Conservation (phyloP, 495 filamentous ascomycete genomes). For the Penicillium coffeae region DNA sequence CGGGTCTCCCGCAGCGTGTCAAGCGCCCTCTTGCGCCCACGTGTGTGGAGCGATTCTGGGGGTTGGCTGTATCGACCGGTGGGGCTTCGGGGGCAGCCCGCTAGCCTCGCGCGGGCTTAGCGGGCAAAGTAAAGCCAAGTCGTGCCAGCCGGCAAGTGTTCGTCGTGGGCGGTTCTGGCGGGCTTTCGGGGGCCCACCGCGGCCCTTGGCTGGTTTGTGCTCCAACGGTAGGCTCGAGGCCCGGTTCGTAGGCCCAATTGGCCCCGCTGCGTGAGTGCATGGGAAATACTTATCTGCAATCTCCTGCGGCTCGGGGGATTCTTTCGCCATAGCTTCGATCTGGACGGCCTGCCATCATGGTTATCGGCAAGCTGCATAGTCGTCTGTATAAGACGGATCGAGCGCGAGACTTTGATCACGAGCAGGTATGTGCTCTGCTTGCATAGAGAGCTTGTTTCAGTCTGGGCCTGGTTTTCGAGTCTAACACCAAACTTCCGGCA, state of each 20-base stretch:
- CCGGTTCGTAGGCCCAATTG: slow-evolving; percentile 11
- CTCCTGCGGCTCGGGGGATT: neutral
- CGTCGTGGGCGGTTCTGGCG: neutral
- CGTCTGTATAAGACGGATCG: slow-evolving; percentile 48
- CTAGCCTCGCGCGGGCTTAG: no score
- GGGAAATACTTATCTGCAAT: slow-evolving; percentile 1
- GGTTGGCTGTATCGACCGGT: neutral
- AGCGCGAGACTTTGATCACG: slow-evolving; percentile 48
- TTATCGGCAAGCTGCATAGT: slow-evolving; percentile 37
- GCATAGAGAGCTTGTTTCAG: neutral
- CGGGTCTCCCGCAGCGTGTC: neutral
- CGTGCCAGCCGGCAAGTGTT: no score
- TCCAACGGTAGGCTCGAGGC: slow-evolving; percentile 1
- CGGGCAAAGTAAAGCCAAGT: no score
- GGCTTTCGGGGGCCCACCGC: neutral
- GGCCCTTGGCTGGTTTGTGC: neutral
- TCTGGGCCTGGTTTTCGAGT: neutral
- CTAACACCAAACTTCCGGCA: slow-evolving; percentile 8
- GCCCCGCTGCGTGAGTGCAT: slow-evolving; percentile 1
- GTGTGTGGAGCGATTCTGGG: neutral
- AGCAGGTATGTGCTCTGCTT: slow-evolving; percentile 28
- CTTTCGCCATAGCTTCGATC: neutral
- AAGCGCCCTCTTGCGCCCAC: neutral
- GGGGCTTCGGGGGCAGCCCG: neutral
- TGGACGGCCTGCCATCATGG: slow-evolving; percentile 1